Conservation (phyloP, 2,329 filamentous ascomycete species). For the Neoarthrinium moseri region DNA sequence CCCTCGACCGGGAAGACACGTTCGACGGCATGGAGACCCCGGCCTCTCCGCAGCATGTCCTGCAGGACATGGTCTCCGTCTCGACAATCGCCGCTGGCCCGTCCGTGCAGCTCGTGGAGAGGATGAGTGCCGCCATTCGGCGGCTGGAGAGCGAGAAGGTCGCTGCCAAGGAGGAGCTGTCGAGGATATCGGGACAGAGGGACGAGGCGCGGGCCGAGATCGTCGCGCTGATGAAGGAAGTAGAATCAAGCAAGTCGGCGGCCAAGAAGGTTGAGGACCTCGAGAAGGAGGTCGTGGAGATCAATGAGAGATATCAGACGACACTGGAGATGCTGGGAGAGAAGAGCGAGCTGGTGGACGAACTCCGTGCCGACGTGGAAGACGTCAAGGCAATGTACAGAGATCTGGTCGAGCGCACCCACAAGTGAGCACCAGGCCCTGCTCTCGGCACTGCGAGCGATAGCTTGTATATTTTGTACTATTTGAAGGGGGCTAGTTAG, state of each 20-base stretch:
- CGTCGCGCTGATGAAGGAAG: slow-evolving; percentile 84
- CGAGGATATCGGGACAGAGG: slow-evolving; percentile 76
- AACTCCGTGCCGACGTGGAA: slow-evolving; percentile 81
- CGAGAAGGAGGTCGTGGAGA: slow-evolving; percentile 64
- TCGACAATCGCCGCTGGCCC: slow-evolving; percentile 90
- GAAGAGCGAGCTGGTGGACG: slow-evolving; percentile 93
- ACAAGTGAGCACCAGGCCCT: slow-evolving; percentile 65
- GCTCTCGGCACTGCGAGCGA: no score
- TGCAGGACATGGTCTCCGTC: slow-evolving; percentile 83
- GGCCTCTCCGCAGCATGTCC: slow-evolving; percentile 65
- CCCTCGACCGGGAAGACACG: slow-evolving; percentile 43
- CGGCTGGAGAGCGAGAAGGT: slow-evolving; percentile 91
- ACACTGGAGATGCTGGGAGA: slow-evolving; percentile 94
- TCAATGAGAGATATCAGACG: slow-evolving; percentile 81
- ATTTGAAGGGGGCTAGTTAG: no score
- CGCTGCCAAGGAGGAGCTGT: slow-evolving; percentile 81
- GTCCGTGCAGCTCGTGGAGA: slow-evolving; percentile 90
- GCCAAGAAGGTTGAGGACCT: slow-evolving; percentile 61
- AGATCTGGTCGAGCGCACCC: slow-evolving; percentile 83
- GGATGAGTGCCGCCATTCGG: slow-evolving; percentile 91
- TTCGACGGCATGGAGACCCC: slow-evolving; percentile 55
- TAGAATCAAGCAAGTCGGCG: slow-evolving; percentile 66
- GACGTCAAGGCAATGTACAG: slow-evolving; percentile 97
- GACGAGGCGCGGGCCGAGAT: slow-evolving; percentile 92
- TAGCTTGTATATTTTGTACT: no score